phyloP scores from a whole-genome alignment of 768 basidiomycete species.

The Pulveroboletus sp. region DNA sequence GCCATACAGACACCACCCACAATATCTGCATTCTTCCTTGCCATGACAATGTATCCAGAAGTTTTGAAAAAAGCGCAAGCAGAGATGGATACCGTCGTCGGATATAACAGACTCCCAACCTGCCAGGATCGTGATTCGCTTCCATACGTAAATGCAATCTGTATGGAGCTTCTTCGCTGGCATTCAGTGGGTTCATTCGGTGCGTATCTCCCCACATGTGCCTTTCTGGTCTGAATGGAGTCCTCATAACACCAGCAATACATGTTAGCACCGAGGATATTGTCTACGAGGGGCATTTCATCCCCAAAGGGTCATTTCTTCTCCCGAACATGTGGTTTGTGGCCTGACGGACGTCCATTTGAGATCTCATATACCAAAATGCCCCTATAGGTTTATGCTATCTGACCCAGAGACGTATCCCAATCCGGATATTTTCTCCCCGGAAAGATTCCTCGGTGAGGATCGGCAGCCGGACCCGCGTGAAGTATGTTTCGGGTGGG shows the following conservation, averaged over 20 bases:
- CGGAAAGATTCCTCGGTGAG: constrained; percentile 12
- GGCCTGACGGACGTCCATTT: background rate
- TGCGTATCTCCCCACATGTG: background rate
- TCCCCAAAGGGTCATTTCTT: constrained; percentile 16
- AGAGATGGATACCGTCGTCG: constrained; percentile 12
- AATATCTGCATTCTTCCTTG: constrained; percentile 17
- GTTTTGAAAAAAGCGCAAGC: constrained; percentile 6
- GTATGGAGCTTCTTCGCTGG: constrained; percentile 12
- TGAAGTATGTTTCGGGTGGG: constrained; percentile 16
- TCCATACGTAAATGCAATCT: constrained; percentile 16
- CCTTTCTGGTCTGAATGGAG: background rate
- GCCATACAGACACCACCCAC: constrained; percentile 5
- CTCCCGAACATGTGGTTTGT: constrained; percentile 12
- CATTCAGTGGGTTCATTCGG: background rate
- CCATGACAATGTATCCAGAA: constrained; percentile 10
- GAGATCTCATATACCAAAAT: background rate
- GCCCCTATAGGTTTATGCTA: constrained; percentile 6
- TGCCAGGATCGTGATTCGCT: constrained; percentile 9
- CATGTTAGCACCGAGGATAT: background rate
- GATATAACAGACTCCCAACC: constrained; percentile 9
- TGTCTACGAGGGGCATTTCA: constrained; percentile 14
- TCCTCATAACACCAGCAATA: background rate
- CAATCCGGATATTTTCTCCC: constrained; percentile 9
- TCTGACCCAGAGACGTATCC: constrained; percentile 7
- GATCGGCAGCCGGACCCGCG: constrained; percentile 7